Conservation (phyloP, 148 eudicot species). For the Chenopodium quinoa region DNA sequence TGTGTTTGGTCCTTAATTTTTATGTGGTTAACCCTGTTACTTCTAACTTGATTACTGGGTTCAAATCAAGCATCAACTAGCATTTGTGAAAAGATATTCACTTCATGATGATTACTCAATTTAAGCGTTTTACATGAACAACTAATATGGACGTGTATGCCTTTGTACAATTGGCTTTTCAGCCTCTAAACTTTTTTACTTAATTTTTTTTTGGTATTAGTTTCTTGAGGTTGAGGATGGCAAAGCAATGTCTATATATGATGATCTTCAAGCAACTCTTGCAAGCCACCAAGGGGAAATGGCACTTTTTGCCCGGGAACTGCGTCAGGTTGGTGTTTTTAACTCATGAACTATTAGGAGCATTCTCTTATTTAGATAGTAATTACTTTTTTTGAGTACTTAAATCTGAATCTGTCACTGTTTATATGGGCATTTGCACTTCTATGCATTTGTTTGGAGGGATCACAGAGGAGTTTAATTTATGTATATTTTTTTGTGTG, state of each 20-base stretch:
- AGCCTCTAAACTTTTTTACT: neutral
- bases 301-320: conserved; percentile 80
- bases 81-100: neutral
- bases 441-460: neutral
- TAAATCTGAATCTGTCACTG: neutral
- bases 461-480: neutral
- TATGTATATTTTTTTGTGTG: neutral
- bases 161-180: neutral
- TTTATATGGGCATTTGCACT: neutral
- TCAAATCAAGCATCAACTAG: neutral
- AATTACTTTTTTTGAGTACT: neutral
- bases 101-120: neutral
- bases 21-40: neutral
- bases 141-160: neutral
- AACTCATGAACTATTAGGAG: neutral
- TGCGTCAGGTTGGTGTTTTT: conserved; percentile 63
- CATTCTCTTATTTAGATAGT: neutral
- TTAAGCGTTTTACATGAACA: neutral
- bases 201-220: conserved; percentile 29
- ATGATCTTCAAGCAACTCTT: conserved; percentile 74
- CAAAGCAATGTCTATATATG: conserved; percentile 63
- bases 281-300: conserved; percentile 81
- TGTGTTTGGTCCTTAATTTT: neutral
- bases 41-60: neutral
- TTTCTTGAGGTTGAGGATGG: conserved; percentile 60